Conservation (phyloP, 2,329 filamentous ascomycete species). For the Fusarium musae region DNA sequence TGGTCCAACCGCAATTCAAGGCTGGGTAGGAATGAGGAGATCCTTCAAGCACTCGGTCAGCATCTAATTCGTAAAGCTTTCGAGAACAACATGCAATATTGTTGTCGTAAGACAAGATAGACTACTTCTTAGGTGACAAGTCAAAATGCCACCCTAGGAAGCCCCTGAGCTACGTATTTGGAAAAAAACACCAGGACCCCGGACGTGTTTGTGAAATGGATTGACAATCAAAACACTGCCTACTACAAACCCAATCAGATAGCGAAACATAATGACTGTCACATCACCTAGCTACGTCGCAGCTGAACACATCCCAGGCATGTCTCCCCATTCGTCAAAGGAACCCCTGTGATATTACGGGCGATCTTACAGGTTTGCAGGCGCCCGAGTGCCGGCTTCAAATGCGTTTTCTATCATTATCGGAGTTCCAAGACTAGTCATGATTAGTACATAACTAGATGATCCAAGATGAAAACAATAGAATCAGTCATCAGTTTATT, state of each 20-base stretch:
- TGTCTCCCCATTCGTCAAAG: slow-evolving; percentile 27
- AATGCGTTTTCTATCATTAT: background rate
- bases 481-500: background rate
- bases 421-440: background rate
- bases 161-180: background rate
- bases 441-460: background rate
- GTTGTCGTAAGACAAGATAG: background rate
- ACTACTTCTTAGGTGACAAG: background rate
- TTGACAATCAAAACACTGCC: background rate
- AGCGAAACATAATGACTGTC: slow-evolving; percentile 9
- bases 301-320: slow-evolving; percentile 29
- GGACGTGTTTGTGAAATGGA: background rate
- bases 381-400: slow-evolving; percentile 22
- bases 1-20: slow-evolving; percentile 37
- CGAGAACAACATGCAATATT: background rate
- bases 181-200: background rate
- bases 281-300: slow-evolving; percentile 21
- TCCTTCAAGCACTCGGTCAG: slow-evolving; percentile 24
- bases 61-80: background rate
- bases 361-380: slow-evolving; percentile 27
- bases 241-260: slow-evolving; percentile 13
- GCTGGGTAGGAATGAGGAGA: slow-evolving; percentile 18
- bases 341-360: slow-evolving; percentile 26
- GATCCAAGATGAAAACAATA: background rate
- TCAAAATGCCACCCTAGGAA: background rate